These are phyloP conservation scores for Sugiyamaella grinbergsii DNA, from an alignment of 1,139 yeast genomes.

Conservation along the genomic window DNA sequence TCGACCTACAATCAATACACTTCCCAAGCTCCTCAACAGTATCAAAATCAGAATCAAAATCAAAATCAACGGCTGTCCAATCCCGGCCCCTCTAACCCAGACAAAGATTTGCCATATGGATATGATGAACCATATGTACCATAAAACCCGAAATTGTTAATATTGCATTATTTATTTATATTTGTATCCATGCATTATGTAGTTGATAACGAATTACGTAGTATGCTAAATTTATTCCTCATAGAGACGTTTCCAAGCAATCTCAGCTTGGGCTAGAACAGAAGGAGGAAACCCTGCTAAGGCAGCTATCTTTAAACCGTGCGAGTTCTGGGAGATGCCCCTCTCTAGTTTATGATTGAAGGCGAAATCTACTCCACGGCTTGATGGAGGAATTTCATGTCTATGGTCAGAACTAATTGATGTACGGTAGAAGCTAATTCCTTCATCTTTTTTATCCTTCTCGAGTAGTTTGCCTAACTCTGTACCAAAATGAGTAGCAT, in stretches of 20 bases:
- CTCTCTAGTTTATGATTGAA: constrained; percentile 66
- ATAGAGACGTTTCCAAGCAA: constrained; percentile 16
- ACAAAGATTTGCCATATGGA: constrained; percentile 14
- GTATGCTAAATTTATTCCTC: neutral
- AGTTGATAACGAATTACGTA: too few relatives aligned
- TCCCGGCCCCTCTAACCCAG: neutral
- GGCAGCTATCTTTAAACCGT: constrained; percentile 82
- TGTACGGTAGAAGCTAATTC: constrained; percentile 34
- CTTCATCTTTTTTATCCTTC: constrained; percentile 27
- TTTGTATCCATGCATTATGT: too few relatives aligned
- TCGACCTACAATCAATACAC: neutral
- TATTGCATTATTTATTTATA: constrained; percentile 4
- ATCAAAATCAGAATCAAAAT: neutral
- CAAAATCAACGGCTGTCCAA: constrained; percentile 1
- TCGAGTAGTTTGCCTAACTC: constrained; percentile 55
- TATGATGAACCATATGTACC: constrained; percentile 17
- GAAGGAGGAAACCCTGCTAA: constrained; percentile 77
- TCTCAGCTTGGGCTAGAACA: constrained; percentile 50
- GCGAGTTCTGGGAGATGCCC: constrained; percentile 77
- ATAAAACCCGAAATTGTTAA: neutral
- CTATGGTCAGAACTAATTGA: constrained; percentile 21
- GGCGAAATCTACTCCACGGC: constrained; percentile 26
- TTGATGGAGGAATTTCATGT: constrained; percentile 17
- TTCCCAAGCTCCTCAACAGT: constrained; percentile 1
- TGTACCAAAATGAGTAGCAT: constrained; percentile 91